These are phyloP conservation scores for Pichia terricola DNA, from an alignment of 1,139 yeast species.

Conservation along the genomic window DNA sequence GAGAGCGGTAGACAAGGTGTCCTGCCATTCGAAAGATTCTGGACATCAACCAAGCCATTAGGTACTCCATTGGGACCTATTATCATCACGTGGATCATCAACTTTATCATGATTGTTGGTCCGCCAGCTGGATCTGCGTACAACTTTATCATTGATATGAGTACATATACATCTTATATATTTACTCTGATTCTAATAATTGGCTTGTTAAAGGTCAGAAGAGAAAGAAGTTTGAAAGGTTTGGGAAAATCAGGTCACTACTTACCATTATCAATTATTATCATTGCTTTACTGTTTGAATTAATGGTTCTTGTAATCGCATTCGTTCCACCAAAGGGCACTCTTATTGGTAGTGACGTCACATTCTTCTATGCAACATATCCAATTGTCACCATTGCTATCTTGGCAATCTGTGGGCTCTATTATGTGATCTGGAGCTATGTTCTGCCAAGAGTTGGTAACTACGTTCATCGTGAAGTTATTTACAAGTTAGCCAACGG, in stretches of 20 bases:
- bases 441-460: slow-evolving; percentile 27
- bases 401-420: slow-evolving; percentile 26
- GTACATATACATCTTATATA: slow-evolving; percentile 29
- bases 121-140: slow-evolving; percentile 43
- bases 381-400: slow-evolving; percentile 25
- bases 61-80: slow-evolving; percentile 36
- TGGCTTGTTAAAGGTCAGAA: slow-evolving; percentile 31
- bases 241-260: slow-evolving; percentile 24
- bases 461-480: slow-evolving; percentile 28
- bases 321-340: slow-evolving; percentile 32
- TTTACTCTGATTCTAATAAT: slow-evolving; percentile 30
- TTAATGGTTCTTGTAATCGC: slow-evolving; percentile 33
- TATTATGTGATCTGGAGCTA: slow-evolving; percentile 32
- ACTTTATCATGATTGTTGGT: slow-evolving; percentile 32
- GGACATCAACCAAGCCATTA: slow-evolving; percentile 35
- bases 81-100: slow-evolving; percentile 30
- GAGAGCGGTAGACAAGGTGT: slow-evolving; percentile 43
- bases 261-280: slow-evolving; percentile 27
- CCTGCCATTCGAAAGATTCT: slow-evolving; percentile 31
- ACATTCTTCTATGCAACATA: slow-evolving; percentile 26
- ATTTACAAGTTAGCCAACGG: slow-evolving; percentile 30
- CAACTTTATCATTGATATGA: slow-evolving; percentile 30
- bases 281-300: slow-evolving; percentile 27
- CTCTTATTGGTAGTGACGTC: slow-evolving; percentile 31
- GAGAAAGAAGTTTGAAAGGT: slow-evolving; percentile 29